Conservation (phyloP, 306 rosid species). For the Cotoneaster glaucophyllus region DNA sequence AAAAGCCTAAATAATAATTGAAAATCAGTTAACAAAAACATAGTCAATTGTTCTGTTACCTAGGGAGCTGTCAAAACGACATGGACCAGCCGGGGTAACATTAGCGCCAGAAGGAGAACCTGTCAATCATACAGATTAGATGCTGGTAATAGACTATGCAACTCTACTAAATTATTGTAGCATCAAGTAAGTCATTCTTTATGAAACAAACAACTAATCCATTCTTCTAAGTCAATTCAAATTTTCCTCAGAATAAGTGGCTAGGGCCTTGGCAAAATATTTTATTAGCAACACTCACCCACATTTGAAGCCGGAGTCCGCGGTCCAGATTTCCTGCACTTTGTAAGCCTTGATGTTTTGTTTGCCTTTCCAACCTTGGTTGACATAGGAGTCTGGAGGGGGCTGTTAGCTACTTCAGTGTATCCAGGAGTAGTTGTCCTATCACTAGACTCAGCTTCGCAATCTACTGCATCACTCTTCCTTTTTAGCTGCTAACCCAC, state of each 20-base stretch:
- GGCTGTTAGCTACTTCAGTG: constrained; percentile 41
- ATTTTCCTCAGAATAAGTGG: not conserved
- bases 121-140: constrained; percentile 34
- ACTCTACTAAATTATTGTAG: not conserved
- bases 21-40: not conserved
- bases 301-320: constrained; percentile 65
- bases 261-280: constrained; percentile 6
- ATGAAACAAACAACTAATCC: not conserved
- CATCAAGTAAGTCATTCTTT: not conserved
- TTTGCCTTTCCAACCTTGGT: constrained; percentile 58
- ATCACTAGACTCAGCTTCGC: constrained; percentile 64
- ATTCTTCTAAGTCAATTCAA: not conserved
- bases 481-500: constrained; percentile 60
- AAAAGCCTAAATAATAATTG: not conserved
- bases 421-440: constrained; percentile 43
- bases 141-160: not conserved
- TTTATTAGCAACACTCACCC: constrained; percentile 42
- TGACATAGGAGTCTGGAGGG: constrained; percentile 67
- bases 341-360: constrained; percentile 67
- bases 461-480: constrained; percentile 53
- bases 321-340: constrained; percentile 64
- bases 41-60: constrained; percentile 40
- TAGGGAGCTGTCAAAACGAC: constrained; percentile 95
- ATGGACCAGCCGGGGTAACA: constrained; percentile 91
- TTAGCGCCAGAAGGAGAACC: constrained; percentile 85